These are phyloP conservation scores for Fagopyrum tataricum DNA, from an alignment of 148 eudicot species.

Conservation along the genomic window DNA sequence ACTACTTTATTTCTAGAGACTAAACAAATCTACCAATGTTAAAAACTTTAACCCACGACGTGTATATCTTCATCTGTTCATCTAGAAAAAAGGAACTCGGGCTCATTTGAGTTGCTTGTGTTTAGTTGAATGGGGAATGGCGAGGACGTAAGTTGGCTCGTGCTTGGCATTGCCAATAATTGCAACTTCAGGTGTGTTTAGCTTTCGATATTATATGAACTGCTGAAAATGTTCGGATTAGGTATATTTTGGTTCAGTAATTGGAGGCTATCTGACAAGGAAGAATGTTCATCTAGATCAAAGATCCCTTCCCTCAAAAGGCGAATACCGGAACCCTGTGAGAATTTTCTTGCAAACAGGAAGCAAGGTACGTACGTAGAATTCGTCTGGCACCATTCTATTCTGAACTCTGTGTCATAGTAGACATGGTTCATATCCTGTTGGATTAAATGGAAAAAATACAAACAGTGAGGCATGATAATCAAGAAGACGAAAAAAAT, in stretches of 20 bases:
- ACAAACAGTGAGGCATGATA: neutral
- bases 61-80: too few species aligned
- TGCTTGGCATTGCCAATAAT: too few species aligned
- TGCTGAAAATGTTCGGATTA: neutral
- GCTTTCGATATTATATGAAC: too few species aligned
- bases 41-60: too few species aligned
- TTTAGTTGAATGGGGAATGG: too few species aligned
- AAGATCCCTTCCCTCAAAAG: constrained; percentile 61
- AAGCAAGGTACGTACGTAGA: constrained; percentile 67
- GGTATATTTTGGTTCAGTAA: neutral
- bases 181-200: too few species aligned
- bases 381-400: constrained; percentile 82
- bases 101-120: too few species aligned
- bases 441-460: neutral
- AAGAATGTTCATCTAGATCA: constrained; percentile 30
- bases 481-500: too few species aligned
- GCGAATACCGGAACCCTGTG: constrained; percentile 79
- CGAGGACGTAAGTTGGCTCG: too few species aligned
- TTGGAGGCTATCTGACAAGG: constrained; percentile 8
- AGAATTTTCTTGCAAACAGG: constrained; percentile 81
- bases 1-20: neutral
- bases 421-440: constrained; percentile 75
- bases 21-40: neutral
- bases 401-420: constrained; percentile 73
- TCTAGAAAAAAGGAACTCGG: too few species aligned